A percentile compares a stretch with the other conserved stretches of the same genome.
Conservation (phyloP, 2,329 filamentous ascomycete genomes). For the Sporothrix variecibatus region DNA sequence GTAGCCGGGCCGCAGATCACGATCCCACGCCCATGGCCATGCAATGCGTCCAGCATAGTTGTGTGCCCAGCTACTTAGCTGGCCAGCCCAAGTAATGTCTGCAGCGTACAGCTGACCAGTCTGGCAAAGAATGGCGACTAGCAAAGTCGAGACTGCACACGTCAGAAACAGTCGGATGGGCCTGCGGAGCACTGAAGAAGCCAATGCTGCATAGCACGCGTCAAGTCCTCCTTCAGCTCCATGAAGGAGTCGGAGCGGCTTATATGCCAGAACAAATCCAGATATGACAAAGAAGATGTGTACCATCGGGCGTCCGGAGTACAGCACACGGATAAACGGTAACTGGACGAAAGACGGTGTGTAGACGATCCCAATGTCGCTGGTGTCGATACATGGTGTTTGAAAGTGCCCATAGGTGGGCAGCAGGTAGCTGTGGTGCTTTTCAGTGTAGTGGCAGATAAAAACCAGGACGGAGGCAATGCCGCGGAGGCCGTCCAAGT, state of each 20-base stretch:
- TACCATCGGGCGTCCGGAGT: constrained; percentile 51
- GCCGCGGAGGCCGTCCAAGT: constrained; percentile 53
- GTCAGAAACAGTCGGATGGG: constrained; percentile 51
- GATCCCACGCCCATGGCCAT: constrained; percentile 43
- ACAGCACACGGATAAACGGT: constrained; percentile 48
- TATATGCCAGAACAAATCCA: constrained; percentile 50
- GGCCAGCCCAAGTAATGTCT: constrained; percentile 34
- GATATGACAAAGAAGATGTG: constrained; percentile 56
- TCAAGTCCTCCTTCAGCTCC: constrained; percentile 41
- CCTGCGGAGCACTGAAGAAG: constrained; percentile 51
- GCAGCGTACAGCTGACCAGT: constrained; percentile 35
- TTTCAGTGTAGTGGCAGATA: constrained; percentile 50
- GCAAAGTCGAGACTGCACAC: constrained; percentile 46
- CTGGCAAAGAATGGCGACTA: constrained; percentile 42
- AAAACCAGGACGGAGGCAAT: constrained; percentile 52
- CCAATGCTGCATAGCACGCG: constrained; percentile 43
- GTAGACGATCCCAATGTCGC: constrained; percentile 25
- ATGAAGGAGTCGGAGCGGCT: constrained; percentile 47
- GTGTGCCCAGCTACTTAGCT: constrained; percentile 38
- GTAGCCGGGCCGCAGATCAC: constrained; percentile 41
- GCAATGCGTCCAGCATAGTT: constrained; percentile 39
- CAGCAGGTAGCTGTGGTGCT: constrained; percentile 41
- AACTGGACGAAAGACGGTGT: constrained; percentile 44
- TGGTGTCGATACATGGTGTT: not conserved
- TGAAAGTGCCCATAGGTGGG: constrained; percentile 42